These are phyloP conservation scores for Geotrichum phurueaensis DNA, from an alignment of 1,139 yeast species.

Conservation along the genomic window DNA sequence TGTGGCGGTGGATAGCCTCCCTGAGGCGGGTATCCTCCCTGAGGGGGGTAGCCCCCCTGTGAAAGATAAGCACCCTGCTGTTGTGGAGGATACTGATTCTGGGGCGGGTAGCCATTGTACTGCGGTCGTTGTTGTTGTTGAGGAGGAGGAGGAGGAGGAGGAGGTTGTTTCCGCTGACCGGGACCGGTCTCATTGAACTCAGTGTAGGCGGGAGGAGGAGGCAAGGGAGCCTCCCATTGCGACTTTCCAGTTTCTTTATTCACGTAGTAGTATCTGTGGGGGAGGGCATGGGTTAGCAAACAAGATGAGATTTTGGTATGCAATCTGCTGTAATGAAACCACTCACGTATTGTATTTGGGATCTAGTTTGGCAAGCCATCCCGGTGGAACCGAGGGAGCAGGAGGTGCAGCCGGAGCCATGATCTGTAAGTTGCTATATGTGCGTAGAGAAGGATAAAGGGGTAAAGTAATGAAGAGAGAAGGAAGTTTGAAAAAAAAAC, in stretches of 20 bases:
- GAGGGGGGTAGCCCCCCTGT: neutral
- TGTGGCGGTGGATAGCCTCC: neutral
- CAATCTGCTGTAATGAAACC: neutral
- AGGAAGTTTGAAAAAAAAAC: neutral
- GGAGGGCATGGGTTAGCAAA: neutral
- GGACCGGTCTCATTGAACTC: slow-evolving; percentile 34
- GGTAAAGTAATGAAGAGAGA: neutral
- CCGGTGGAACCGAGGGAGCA: slow-evolving; percentile 58
- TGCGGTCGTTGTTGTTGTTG: slow-evolving; percentile 1
- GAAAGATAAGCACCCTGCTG: neutral
- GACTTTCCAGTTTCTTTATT: slow-evolving; percentile 64
- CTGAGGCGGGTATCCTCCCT: slow-evolving; percentile 1
- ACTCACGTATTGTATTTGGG: slow-evolving; percentile 58
- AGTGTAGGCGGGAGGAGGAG: slow-evolving; percentile 30
- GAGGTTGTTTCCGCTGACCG: neutral
- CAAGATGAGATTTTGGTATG: too few species aligned
- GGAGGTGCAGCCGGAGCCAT: slow-evolving; percentile 14
- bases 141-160: slow-evolving; percentile 23
- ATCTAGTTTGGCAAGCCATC: slow-evolving; percentile 88
- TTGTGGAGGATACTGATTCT: neutral
- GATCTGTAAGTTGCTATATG: neutral
- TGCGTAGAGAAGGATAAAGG: neutral
- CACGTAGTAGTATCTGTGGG: slow-evolving; percentile 47
- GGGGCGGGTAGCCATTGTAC: slow-evolving; percentile 1
- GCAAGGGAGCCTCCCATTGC: slow-evolving; percentile 85